Percentiles rank a stretch among this genome's conserved stretches.
Evolutionary conservation across 768 basidiomycete species (phyloP).

Genomic region (Agaricus sinodeliciosus): DNA sequence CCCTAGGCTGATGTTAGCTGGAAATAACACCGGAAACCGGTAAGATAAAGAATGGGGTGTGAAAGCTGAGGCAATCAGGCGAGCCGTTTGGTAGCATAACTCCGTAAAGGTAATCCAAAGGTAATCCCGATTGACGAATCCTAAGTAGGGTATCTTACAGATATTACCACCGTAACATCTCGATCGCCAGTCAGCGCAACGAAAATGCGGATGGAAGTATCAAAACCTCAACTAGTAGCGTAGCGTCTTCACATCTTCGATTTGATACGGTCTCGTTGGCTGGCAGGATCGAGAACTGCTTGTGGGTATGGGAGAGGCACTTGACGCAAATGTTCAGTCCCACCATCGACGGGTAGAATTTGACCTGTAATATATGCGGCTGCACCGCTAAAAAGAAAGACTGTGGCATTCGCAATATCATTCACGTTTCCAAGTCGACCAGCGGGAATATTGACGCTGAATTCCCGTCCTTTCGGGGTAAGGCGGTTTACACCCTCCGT

Average conservation of each 20-base stretch:
- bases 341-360: conserved; percentile 68
- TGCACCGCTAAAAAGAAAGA: conserved; percentile 81
- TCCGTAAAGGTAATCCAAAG: conserved; percentile 1
- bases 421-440: conserved; percentile 53
- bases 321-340: conserved; percentile 43
- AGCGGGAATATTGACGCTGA: conserved; percentile 19
- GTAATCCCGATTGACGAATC: not conserved
- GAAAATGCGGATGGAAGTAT: not conserved
- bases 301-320: conserved; percentile 55
- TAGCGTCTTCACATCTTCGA: conserved; percentile 29
- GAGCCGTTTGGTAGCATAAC: not conserved
- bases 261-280: conserved; percentile 44
- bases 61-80: conserved; percentile 1
- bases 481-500: conserved; percentile 76
- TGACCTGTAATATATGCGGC: conserved; percentile 75
- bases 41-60: not conserved
- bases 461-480: conserved; percentile 19
- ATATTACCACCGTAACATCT: not conserved
- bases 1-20: not conserved
- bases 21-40: conserved; percentile 3
- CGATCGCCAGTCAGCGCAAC: not conserved
- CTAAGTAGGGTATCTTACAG: conserved; percentile 1
- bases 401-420: conserved; percentile 64
- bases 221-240: not conserved
- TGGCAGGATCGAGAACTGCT: conserved; percentile 52